phyloP scores from a whole-genome alignment of 352 stramenopile genomes.

The Salisapilia sapeloensis region DNA sequence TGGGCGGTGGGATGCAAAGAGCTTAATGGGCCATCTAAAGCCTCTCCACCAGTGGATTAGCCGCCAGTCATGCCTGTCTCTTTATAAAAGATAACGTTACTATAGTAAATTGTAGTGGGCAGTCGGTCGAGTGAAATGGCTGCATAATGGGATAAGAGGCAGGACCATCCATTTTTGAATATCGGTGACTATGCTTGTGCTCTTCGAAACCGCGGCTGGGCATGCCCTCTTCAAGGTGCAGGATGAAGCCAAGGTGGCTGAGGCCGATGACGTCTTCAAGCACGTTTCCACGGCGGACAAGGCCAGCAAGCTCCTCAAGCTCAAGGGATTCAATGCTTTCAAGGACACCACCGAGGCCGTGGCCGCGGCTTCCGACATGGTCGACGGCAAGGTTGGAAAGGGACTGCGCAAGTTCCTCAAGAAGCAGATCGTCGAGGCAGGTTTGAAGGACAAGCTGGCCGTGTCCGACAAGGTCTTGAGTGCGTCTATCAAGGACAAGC shows the following conservation, averaged over 20 bases:
- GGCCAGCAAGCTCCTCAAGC: slow-evolving; percentile 84
- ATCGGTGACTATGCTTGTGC: slow-evolving; percentile 93
- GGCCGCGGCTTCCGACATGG: slow-evolving; percentile 89
- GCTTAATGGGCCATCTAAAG: too few species aligned
- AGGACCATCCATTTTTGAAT: too few species aligned
- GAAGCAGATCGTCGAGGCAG: slow-evolving; percentile 94
- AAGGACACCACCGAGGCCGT: slow-evolving; percentile 98
- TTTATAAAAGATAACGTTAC: too few species aligned
- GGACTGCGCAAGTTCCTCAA: slow-evolving; percentile 98
- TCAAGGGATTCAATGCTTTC: slow-evolving; percentile 98
- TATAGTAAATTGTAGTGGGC: too few species aligned
- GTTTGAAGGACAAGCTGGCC: slow-evolving; percentile 90
- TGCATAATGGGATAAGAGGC: too few species aligned
- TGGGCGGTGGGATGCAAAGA: too few species aligned
- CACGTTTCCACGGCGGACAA: slow-evolving; percentile 85
- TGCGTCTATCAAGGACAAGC: slow-evolving; percentile 95
- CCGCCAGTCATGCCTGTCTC: too few species aligned
- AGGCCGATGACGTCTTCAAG: slow-evolving; percentile 83
- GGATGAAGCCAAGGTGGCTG: slow-evolving; percentile 86
- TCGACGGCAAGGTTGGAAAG: slow-evolving; percentile 97
- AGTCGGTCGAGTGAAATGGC: too few species aligned
- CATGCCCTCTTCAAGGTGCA: slow-evolving; percentile 99
- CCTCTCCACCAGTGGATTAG: too few species aligned
- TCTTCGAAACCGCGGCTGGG: slow-evolving; percentile 98
- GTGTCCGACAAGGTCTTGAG: slow-evolving; percentile 96